These are phyloP conservation scores for Lentinula sp. DNA, from an alignment of 768 basidiomycete species.

Conservation along the genomic window DNA sequence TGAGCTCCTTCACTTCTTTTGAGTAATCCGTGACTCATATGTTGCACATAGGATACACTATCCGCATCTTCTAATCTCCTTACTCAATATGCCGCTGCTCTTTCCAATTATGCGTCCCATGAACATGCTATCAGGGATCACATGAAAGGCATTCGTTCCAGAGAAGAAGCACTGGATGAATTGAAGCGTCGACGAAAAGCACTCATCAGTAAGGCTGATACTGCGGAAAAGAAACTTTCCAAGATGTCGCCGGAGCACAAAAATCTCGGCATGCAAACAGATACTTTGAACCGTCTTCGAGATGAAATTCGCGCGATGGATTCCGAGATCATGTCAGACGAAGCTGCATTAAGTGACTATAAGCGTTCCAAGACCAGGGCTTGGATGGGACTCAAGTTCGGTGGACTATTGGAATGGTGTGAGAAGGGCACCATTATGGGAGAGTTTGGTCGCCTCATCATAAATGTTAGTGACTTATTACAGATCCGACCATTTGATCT, in stretches of 20 bases:
- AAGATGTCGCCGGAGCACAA: constrained; percentile 92
- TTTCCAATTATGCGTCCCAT: constrained; percentile 65
- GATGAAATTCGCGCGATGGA: constrained; percentile 78
- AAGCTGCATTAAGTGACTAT: constrained; percentile 74
- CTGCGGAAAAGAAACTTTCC: constrained; percentile 81
- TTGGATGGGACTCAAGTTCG: constrained; percentile 83
- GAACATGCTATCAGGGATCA: constrained; percentile 65
- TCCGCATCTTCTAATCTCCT: constrained; percentile 64
- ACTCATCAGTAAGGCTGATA: constrained; percentile 66
- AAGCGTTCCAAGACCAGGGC: constrained; percentile 66
- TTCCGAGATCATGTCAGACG: constrained; percentile 77
- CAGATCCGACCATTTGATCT: not conserved
- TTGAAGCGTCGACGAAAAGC: constrained; percentile 64
- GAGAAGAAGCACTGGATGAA: constrained; percentile 80
- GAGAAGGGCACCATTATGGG: constrained; percentile 70
- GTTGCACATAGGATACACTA: constrained; percentile 57
- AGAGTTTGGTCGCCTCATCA: constrained; percentile 47
- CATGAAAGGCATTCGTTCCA: constrained; percentile 77
- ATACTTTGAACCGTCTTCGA: constrained; percentile 59
- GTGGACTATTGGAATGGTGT: constrained; percentile 75
- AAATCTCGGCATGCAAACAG: constrained; percentile 68
- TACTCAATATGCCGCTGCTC: constrained; percentile 57
- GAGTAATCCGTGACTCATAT: constrained; percentile 3
- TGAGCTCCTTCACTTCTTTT: constrained; percentile 27
- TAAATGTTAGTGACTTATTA: constrained; percentile 26